Percentiles rank a stretch among this genome's conserved stretches.
Evolutionary conservation across 2,329 filamentous ascomycete genomes (phyloP).

Genomic region (Pseudomassariella vexata): DNA sequence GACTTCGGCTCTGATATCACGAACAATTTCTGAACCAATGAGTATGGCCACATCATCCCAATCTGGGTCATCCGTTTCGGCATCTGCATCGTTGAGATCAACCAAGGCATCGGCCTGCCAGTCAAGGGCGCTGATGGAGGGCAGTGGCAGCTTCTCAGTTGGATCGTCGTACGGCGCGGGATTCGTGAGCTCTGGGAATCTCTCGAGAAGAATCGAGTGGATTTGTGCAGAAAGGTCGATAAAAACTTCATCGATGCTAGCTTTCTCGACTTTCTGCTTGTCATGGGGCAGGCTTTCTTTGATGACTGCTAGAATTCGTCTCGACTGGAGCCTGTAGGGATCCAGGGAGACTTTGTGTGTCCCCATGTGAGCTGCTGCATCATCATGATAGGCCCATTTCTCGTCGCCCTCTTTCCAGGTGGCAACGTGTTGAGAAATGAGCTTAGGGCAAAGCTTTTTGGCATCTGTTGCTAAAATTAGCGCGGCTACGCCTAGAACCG

Average conservation of each 20-base stretch:
- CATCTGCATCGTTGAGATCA: conserved; percentile 66
- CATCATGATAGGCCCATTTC: conserved; percentile 84
- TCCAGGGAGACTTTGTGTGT: conserved; percentile 94
- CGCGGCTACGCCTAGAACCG: no score
- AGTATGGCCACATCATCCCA: conserved; percentile 93
- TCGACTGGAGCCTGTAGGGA: conserved; percentile 79
- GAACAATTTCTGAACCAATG: conserved; percentile 83
- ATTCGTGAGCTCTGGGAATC: conserved; percentile 66
- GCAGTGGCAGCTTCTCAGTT: conserved; percentile 65
- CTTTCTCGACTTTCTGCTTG: conserved; percentile 79
- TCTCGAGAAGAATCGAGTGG: conserved; percentile 65
- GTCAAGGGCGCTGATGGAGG: conserved; percentile 63
- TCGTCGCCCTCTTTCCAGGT: conserved; percentile 91
- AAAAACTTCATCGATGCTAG: conserved; percentile 93
- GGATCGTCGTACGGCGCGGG: conserved; percentile 70
- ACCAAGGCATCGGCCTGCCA: conserved; percentile 81
- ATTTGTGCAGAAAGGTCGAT: conserved; percentile 84
- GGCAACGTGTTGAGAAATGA: conserved; percentile 87
- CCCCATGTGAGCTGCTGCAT: conserved; percentile 71
- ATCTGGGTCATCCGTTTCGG: conserved; percentile 77
- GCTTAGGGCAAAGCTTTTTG: conserved; percentile 74
- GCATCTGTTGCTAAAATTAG: no score
- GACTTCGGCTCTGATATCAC: conserved; percentile 65
- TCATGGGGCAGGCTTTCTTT: conserved; percentile 64
- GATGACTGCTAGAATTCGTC: conserved; percentile 73